A percentile compares a stretch with the other conserved stretches of the same genome.
phyloP scores from a whole-genome alignment of 176 grass and related monocot species.

The Thalia dealbata region DNA sequence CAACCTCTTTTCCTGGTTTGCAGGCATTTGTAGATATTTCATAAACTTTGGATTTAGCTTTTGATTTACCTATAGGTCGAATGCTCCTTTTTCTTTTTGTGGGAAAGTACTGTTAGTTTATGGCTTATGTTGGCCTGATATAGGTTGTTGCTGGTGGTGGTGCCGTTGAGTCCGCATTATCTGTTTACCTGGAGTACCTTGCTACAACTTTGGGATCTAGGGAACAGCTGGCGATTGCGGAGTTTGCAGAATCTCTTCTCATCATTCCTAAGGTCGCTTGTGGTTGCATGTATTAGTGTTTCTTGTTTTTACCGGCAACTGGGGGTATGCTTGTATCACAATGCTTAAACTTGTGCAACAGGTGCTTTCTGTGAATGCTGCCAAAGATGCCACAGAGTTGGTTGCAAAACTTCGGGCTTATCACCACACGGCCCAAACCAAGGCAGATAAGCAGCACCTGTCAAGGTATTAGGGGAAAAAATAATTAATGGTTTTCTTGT shows the following conservation, averaged over 20 bases:
- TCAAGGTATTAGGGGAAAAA: constrained; percentile 37
- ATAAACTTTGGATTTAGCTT: too few relatives aligned
- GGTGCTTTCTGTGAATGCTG: constrained; percentile 89
- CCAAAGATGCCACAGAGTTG: constrained; percentile 79
- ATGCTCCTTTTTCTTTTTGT: too few relatives aligned
- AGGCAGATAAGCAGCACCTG: constrained; percentile 82
- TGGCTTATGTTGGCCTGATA: constrained; percentile 6
- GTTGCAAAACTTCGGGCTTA: constrained; percentile 89
- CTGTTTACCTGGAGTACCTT: constrained; percentile 86
- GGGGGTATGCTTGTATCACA: constrained; percentile 3
- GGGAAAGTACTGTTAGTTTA: not conserved
- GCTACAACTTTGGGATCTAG: constrained; percentile 73
- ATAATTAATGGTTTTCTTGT: not conserved
- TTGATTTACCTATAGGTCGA: too few relatives aligned
- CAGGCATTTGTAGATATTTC: too few relatives aligned
- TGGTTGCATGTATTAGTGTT: not conserved
- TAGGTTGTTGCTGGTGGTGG: constrained; percentile 95
- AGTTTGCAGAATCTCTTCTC: constrained; percentile 76
- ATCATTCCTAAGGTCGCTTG: constrained; percentile 70
- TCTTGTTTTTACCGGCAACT: not conserved
- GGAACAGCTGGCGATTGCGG: constrained; percentile 71
- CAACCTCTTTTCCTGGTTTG: too few relatives aligned
- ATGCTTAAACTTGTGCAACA: constrained; percentile 20
- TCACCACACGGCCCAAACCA: constrained; percentile 78
- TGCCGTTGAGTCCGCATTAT: constrained; percentile 74